These are phyloP conservation scores for Plantago major DNA, from an alignment of 257 asterid species.

Conservation along the genomic window DNA sequence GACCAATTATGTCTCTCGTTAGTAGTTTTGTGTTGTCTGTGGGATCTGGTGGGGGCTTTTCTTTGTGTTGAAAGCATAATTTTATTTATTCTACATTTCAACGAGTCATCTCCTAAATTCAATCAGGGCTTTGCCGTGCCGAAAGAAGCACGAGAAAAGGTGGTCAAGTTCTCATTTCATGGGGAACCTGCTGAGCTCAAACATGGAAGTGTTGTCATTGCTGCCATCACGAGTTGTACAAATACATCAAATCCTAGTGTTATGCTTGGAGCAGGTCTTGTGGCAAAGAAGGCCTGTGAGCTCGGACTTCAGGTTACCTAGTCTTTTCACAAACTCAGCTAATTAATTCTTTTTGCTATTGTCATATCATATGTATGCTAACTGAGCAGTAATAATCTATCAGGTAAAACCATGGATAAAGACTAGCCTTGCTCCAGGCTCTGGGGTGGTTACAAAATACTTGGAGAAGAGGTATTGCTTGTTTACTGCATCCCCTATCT, in stretches of 20 bases:
- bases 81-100: neutral
- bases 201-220: conserved; percentile 95
- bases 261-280: conserved; percentile 96
- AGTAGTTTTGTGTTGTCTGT: too few relatives aligned
- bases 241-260: conserved; percentile 98
- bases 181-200: conserved; percentile 91
- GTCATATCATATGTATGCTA: conserved; percentile 14
- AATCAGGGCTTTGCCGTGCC: conserved; percentile 89
- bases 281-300: conserved; percentile 86
- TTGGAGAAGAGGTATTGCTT: conserved; percentile 62
- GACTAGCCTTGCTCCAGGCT: conserved; percentile 97
- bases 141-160: conserved; percentile 77
- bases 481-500: neutral
- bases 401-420: conserved; percentile 99
- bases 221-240: conserved; percentile 96
- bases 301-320: conserved; percentile 70
- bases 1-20: neutral
- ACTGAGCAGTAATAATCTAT: conserved; percentile 18
- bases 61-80: too few relatives aligned
- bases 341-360: conserved; percentile 11
- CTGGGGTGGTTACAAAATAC: conserved; percentile 89
- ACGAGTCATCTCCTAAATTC: conserved; percentile 11
- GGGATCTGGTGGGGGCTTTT: too few relatives aligned
- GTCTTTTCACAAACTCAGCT: conserved; percentile 5
- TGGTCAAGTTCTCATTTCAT: conserved; percentile 67